phyloP scores from a whole-genome alignment of 805 yeast species.

The Metschnikowia shivogae region DNA sequence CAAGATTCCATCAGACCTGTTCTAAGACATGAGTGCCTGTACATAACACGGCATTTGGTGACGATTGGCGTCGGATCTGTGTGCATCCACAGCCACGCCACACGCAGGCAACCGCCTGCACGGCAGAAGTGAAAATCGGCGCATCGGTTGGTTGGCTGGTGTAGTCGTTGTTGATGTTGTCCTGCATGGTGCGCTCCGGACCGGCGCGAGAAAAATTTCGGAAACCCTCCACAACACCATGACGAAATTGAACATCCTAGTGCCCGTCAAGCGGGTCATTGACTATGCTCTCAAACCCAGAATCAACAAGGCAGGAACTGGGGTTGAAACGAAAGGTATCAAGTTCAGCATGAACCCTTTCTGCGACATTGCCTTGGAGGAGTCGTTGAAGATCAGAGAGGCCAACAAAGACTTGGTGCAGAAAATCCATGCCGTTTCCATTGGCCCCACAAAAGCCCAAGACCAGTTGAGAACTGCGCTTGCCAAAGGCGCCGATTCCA shows the following conservation, averaged over 20 bases:
- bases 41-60: too few relatives aligned
- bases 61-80: too few relatives aligned
- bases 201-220: constrained; percentile 6
- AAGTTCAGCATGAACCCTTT: constrained; percentile 94
- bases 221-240: constrained; percentile 7
- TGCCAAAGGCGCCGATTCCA: constrained; percentile 90
- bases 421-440: constrained; percentile 82
- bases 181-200: constrained; percentile 8
- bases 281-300: constrained; percentile 93
- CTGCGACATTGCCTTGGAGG: constrained; percentile 97
- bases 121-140: too few relatives aligned
- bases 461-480: constrained; percentile 85
- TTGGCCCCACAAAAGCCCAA: constrained; percentile 83
- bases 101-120: too few relatives aligned
- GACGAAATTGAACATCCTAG: constrained; percentile 65
- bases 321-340: constrained; percentile 83
- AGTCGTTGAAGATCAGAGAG: constrained; percentile 76
- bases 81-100: too few relatives aligned
- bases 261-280: constrained; percentile 92
- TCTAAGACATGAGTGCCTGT: too few relatives aligned
- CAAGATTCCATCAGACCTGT: too few relatives aligned
- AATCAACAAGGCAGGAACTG: constrained; percentile 78
- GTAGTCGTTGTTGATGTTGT: neutral
- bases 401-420: constrained; percentile 65
- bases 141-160: too few relatives aligned